Conservation (phyloP, 768 basidiomycete genomes). For the Leccinum olivaceopallidum region DNA sequence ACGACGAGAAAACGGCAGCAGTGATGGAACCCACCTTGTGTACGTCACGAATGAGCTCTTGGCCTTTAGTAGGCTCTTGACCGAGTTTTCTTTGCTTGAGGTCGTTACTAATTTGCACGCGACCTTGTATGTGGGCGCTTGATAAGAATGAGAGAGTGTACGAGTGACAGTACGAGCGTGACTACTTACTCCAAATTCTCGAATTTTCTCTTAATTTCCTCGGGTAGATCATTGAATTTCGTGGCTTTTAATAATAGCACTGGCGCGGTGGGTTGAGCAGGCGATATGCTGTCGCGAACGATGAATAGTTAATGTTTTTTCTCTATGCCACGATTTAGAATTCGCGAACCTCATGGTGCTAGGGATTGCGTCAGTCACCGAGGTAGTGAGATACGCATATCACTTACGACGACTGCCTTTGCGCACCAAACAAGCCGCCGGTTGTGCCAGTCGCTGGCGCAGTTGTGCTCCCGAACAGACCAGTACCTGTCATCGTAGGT, state of each 20-base stretch:
- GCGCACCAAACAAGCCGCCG: constrained; percentile 28
- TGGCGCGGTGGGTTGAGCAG: constrained; percentile 30
- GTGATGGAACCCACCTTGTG: constrained; percentile 53
- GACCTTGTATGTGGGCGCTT: constrained; percentile 73
- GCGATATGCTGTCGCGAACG: constrained; percentile 26
- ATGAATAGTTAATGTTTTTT: constrained; percentile 2
- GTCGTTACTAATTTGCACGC: constrained; percentile 78
- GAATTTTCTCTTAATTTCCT: constrained; percentile 60
- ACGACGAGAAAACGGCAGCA: not conserved
- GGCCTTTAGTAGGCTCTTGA: constrained; percentile 70
- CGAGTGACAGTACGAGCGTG: not conserved
- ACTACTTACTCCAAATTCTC: constrained; percentile 69
- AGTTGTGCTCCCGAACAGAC: constrained; percentile 31
- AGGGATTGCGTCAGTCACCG: not conserved
- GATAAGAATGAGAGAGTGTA: not conserved
- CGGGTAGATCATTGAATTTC: constrained; percentile 83
- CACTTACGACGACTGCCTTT: constrained; percentile 36
- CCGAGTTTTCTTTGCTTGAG: constrained; percentile 75
- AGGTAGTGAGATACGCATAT: not conserved
- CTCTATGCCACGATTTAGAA: not conserved
- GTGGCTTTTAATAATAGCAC: constrained; percentile 48
- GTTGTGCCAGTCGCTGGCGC: constrained; percentile 5
- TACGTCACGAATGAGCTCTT: constrained; percentile 63
- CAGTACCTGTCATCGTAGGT: constrained; percentile 11
- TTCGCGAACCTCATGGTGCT: constrained; percentile 31